A percentile compares a stretch with the other conserved stretches of the same genome.
Conservation (phyloP, 345 rosid genomes). For the Combretum micranthum region DNA sequence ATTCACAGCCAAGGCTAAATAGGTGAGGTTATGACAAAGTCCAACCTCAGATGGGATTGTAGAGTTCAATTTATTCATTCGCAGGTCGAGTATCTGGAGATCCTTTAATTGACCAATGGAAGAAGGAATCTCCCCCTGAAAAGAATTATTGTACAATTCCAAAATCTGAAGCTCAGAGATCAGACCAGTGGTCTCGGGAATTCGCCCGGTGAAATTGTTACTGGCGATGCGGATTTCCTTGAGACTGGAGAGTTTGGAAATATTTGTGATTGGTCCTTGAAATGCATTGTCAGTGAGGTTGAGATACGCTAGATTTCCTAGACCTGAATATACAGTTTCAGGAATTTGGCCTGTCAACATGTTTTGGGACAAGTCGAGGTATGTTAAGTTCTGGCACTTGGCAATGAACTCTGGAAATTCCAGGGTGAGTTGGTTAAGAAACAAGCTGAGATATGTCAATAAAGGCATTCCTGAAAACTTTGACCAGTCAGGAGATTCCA, state of each 20-base stretch:
- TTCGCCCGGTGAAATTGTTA: slow-evolving; percentile 34
- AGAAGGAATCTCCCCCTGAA: slow-evolving; percentile 49
- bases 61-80: slow-evolving; percentile 31
- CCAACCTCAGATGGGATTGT: slow-evolving; percentile 54
- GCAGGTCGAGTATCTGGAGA: slow-evolving; percentile 33
- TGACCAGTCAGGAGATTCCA: slow-evolving; percentile 47
- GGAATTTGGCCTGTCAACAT: slow-evolving; percentile 37
- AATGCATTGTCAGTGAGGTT: slow-evolving; percentile 33
- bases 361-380: slow-evolving; percentile 48
- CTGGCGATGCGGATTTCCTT: slow-evolving; percentile 21
- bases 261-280: slow-evolving; percentile 32
- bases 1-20: slow-evolving; percentile 47
- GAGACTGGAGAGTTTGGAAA: slow-evolving; percentile 50
- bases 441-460: slow-evolving; percentile 41
- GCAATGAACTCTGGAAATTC: slow-evolving; percentile 45
- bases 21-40: slow-evolving; percentile 39
- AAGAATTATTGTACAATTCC: slow-evolving; percentile 33
- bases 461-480: slow-evolving; percentile 37
- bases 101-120: slow-evolving; percentile 43
- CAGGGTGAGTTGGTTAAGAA: slow-evolving; percentile 13
- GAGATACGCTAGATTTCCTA: slow-evolving; percentile 34
- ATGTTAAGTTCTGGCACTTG: slow-evolving; percentile 35
- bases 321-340: slow-evolving; percentile 27
- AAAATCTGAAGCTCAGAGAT: slow-evolving; percentile 29
- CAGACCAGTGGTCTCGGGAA: slow-evolving; percentile 35